Conservation (phyloP, 257 asterid species). For the Solanum phureja region DNA sequence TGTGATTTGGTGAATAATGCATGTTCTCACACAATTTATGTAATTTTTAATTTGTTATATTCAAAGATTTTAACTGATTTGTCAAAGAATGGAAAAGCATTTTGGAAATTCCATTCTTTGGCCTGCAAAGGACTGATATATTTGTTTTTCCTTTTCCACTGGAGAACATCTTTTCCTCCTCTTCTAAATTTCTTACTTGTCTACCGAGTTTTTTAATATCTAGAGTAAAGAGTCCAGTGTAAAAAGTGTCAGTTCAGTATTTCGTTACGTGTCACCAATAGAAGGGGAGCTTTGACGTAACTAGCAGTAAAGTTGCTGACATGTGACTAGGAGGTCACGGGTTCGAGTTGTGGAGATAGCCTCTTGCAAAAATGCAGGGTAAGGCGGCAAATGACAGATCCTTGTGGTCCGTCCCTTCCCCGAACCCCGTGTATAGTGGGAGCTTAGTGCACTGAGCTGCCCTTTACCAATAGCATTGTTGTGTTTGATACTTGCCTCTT, state of each 20-base stretch:
- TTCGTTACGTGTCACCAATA: background rate
- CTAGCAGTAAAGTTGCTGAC: background rate
- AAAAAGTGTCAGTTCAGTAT: background rate
- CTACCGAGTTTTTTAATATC: background rate
- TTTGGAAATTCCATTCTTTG: background rate
- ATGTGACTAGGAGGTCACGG: background rate
- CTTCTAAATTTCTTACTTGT: background rate
- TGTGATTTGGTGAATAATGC: background rate
- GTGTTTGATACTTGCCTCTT: background rate
- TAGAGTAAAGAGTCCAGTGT: background rate
- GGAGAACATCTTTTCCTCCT: background rate
- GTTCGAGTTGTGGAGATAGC: background rate
- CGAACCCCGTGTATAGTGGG: background rate
- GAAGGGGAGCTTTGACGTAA: background rate
- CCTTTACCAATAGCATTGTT: background rate
- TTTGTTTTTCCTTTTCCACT: background rate
- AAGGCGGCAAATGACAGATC: rapidly evolving
- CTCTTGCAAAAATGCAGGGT: background rate
- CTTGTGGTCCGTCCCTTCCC: background rate
- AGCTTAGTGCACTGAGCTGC: background rate
- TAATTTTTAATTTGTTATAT: background rate
- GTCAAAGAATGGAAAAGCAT: background rate
- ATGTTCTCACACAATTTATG: background rate
- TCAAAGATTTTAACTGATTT: background rate
- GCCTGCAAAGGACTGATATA: background rate